Base-by-base conservation (phyloP, 768 basidiomycete genomes). In the Tylopilus sp. region DNA sequence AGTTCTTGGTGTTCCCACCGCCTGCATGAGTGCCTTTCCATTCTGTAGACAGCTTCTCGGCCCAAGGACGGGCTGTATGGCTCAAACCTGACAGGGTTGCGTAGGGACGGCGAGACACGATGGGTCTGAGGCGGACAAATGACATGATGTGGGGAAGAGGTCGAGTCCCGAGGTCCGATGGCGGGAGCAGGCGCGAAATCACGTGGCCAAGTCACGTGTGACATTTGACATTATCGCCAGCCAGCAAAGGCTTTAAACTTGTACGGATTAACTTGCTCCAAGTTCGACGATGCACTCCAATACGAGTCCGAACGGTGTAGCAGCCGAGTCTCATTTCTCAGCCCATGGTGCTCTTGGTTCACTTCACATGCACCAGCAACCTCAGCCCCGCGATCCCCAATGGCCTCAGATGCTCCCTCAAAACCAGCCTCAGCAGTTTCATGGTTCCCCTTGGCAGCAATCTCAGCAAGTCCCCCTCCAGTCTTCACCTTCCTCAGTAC, bases 1-100 rank as follows among this genome's bases (percentile, higher is more conserved):
- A 93, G 69, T 93, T 94, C 79, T 89, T 94, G 50, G 94, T 94
- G 54, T 77, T 84, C 25, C 81, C 87, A n/a, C 95, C 95, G 12
- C 82, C 79, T 21, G 87, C 85, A 51, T 78, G 88, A 3, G 95
- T 95, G 38, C 95, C 95, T 57, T 85, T 84, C 91, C 92, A 98
- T 26, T 83, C 77, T 13, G 78, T 68, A 17, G 87, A 87, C 18
- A 93, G 73, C 49, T 77, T 76, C 57, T 89, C 82, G 1, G 89
- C 90, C 55, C 79, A 81, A 22, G 79, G 66, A 18, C 78, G 75
- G 20, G 83, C 85, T 11, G 75, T 55, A 13, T 80, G 70, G 55
- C 74, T 80, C 48, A 91, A 70, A 3, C 79, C 75, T 22, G 77
- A 64, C 0, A 73, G 62, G 0, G 82, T 79, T 5, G 78, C 74